Conservation (phyloP, 2,329 filamentous ascomycete species). For the Aspergillus ibericus region DNA sequence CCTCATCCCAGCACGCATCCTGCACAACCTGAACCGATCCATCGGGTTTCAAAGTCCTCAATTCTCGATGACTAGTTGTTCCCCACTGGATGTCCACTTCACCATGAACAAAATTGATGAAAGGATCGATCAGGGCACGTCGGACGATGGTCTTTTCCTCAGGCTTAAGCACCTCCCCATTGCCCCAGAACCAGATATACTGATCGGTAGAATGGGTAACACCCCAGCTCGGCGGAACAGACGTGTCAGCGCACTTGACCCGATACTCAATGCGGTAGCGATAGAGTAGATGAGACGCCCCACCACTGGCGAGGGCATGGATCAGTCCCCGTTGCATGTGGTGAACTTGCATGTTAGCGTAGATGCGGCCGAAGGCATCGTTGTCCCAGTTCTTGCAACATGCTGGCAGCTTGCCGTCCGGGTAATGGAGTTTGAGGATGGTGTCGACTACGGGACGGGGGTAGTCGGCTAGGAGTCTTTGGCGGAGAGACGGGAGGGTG, state of each 20-base stretch:
- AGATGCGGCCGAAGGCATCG: conserved; percentile 55
- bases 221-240: conserved; percentile 50
- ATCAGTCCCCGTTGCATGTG: conserved; percentile 54
- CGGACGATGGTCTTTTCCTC: conserved; percentile 47
- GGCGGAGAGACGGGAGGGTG: conserved; percentile 43
- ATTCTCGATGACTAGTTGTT: conserved; percentile 29
- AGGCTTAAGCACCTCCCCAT: conserved; percentile 42
- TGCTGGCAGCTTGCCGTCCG: conserved; percentile 38
- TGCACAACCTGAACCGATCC: conserved; percentile 49
- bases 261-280: conserved; percentile 59
- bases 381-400: conserved; percentile 46
- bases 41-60: conserved; percentile 48
- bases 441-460: conserved; percentile 45
- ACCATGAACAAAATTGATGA: conserved; percentile 30
- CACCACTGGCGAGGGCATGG: conserved; percentile 44
- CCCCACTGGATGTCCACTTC: conserved; percentile 25
- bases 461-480: conserved; percentile 55
- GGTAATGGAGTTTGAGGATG: conserved; percentile 49
- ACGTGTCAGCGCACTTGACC: conserved; percentile 46
- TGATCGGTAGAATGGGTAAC: conserved; percentile 58
- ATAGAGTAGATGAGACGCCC: conserved; percentile 48
- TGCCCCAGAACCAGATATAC: conserved; percentile 59
- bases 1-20: conserved; percentile 50
- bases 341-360: conserved; percentile 59
- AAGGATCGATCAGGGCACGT: conserved; percentile 29